Percentiles rank a stretch among this genome's conserved stretches.
Conservation (phyloP, 345 rosid species). For the Psidium guajava region DNA sequence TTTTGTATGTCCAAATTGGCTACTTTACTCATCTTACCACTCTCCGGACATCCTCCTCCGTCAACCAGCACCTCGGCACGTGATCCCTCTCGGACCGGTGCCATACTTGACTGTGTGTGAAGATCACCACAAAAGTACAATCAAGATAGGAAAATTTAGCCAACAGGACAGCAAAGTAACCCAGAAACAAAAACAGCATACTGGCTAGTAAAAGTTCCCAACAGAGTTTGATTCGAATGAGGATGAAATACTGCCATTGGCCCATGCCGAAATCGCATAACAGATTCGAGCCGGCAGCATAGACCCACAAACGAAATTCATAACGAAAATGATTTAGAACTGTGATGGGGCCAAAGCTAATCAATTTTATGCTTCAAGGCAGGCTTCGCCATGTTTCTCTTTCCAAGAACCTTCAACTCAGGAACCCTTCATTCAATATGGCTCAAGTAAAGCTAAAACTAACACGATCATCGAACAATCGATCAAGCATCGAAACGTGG, state of each 20-base stretch:
- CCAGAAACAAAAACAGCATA: background rate
- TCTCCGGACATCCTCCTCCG: background rate
- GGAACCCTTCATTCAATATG: background rate
- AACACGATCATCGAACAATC: background rate
- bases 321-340: background rate
- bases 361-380: no score
- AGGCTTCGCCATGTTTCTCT: background rate
- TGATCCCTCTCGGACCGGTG: fast-evolving
- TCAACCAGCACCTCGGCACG: fast-evolving
- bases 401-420: background rate
- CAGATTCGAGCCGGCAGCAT: background rate
- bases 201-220: fast-evolving
- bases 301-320: background rate
- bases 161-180: background rate
- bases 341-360: no score
- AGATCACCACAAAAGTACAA: background rate
- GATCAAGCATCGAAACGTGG: background rate
- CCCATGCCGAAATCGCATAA: background rate
- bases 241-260: background rate
- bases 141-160: background rate
- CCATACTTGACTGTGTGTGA: background rate
- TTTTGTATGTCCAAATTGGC: background rate
- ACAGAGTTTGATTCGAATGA: background rate
- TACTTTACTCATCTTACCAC: background rate
- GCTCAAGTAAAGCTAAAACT: no score